Base-by-base conservation (phyloP, 768 basidiomycete genomes). In the Strobilomyces confusus region DNA sequence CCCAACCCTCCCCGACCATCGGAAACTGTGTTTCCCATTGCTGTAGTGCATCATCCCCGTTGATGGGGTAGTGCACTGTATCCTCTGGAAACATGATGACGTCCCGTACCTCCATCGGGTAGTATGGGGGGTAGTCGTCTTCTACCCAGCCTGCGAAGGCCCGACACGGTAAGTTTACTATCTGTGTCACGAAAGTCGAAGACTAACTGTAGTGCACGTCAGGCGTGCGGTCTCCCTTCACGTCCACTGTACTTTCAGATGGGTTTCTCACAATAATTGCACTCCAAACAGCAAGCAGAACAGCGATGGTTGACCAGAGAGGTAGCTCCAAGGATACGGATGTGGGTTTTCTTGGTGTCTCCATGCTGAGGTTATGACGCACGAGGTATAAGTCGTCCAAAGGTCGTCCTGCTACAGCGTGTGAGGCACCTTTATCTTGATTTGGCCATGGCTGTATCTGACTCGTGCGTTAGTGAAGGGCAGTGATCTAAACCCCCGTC, bases 71-170 rank as follows among this genome's bases (percentile, higher is more conserved):
- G 52, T 59, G 64, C 33, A 57, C 38, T 15, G 64, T 65, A 19
- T 65, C 63, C 44, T 67, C 64, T 48, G 64, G 65, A 34, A 67
- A 54, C 59, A 65, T 59, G 44, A 63, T 51, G 13, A 25, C 48
- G 23, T 64, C 49, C 30, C 38, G 60, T 36, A 65, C 56, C 11
- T 59, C 54, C 60, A 65, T 59, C 2, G 65, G 64, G 34, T 64
- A 65, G 38, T 63, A 67, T 37, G 52, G 52, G 40, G 65, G 64
- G 30, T 59, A 62, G 47, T 67, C 64, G n/a, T 65, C 65, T 44
- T 52, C 65, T 25, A 59, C 34, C 64, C 65, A 65, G 17, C 59
- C 64, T 65, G 36, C 46, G 29, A 8, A 22, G 32, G 33, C 32
- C 8, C n/a, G 8, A 43, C 14, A 7, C 5, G 23, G 50, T 57